Evolutionary conservation across 306 rosid species (phyloP).

Genomic region (Senna tora): DNA sequence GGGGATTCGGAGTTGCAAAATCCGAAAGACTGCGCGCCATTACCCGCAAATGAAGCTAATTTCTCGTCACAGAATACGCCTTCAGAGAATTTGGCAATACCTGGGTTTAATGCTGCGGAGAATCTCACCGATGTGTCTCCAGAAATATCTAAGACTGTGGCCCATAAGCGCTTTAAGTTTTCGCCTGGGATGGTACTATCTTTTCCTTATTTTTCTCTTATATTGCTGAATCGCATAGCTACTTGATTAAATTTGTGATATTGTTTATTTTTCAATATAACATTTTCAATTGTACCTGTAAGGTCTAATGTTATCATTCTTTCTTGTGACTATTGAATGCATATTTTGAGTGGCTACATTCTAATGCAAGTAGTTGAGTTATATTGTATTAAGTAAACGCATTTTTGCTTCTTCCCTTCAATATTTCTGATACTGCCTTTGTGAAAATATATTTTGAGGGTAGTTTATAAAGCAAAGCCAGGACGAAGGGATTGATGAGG

Average conservation of each 20-base stretch:
- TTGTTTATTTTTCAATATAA: not conserved
- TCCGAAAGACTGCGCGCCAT: not conserved
- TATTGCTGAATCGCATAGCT: not conserved
- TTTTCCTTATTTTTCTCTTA: not conserved
- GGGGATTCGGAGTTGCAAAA: constrained; percentile 25
- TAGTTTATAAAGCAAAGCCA: constrained; percentile 93
- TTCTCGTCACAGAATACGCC: constrained; percentile 45
- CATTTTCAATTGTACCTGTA: not conserved
- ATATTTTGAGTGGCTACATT: not conserved
- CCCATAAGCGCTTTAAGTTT: constrained; percentile 77
- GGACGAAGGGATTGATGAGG: constrained; percentile 79
- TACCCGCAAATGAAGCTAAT: not conserved
- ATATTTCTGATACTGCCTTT: constrained; percentile 30
- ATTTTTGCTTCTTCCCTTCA: not conserved
- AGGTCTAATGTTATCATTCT: not conserved
- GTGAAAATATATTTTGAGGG: constrained; percentile 32
- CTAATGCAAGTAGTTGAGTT: constrained; percentile 10
- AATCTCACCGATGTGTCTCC: constrained; percentile 58
- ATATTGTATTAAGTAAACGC: constrained; percentile 19
- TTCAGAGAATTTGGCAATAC: constrained; percentile 34
- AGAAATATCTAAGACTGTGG: constrained; percentile 55
- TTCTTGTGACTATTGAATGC: not conserved
- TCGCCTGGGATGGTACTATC: constrained; percentile 90
- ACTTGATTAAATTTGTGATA: too few relatives aligned
- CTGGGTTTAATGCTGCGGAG: constrained; percentile 27